phyloP scores from a whole-genome alignment of 2,329 filamentous ascomycete genomes.

The Colletotrichum sp. region DNA sequence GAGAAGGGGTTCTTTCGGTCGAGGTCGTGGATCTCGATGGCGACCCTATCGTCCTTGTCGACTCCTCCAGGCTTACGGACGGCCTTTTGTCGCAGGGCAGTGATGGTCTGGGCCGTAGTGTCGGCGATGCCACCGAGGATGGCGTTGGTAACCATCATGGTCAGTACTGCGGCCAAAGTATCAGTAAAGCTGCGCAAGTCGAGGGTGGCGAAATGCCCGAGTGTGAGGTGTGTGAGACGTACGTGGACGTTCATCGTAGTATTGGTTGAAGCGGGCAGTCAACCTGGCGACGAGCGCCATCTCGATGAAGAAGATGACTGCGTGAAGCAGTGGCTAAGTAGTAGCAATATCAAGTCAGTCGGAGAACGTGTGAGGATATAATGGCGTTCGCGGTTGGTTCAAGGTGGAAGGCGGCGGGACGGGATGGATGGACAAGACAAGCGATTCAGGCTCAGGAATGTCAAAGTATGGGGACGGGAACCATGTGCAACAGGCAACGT shows the following conservation, averaged over 20 bases:
- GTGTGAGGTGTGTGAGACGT: conserved; percentile 35
- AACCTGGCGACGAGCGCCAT: conserved; percentile 86
- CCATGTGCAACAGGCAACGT: background rate
- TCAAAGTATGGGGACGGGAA: background rate
- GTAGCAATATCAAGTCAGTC: background rate
- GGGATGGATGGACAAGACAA: background rate
- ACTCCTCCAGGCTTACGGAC: conserved; percentile 65
- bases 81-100: conserved; percentile 75
- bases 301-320: conserved; percentile 84
- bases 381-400: background rate
- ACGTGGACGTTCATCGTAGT: conserved; percentile 91
- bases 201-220: background rate
- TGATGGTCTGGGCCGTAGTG: conserved; percentile 93
- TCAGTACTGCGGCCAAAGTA: conserved; percentile 70
- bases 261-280: conserved; percentile 87
- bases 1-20: conserved; percentile 78
- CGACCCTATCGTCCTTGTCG: conserved; percentile 72
- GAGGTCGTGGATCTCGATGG: conserved; percentile 88
- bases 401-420: background rate
- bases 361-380: background rate
- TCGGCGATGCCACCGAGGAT: conserved; percentile 95
- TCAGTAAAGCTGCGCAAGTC: background rate
- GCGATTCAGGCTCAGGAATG: conserved; percentile 5
- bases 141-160: conserved; percentile 99
- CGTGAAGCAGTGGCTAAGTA: conserved; percentile 82